Base-by-base conservation (phyloP, 2,329 filamentous ascomycete genomes). In the Cladosporium sp. region DNA sequence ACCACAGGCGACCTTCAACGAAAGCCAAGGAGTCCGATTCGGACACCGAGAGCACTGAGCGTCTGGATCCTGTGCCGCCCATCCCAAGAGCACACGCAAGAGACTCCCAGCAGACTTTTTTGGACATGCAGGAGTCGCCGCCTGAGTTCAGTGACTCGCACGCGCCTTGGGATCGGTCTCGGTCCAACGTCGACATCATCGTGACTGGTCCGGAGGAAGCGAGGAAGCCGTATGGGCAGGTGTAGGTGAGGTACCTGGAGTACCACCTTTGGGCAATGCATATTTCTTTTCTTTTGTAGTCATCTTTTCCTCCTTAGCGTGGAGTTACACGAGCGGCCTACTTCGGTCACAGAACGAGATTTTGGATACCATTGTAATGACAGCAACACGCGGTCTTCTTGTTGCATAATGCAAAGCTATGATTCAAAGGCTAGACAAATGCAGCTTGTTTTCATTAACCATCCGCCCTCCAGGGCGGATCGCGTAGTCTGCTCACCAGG, bases 281-380 rank as follows among this genome's bases (percentile, higher is more conserved):
- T 14, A 10, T 33, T 42, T 33, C 40, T 7, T 49, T 33, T 34
- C 10, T 38, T n/a, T 14, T 18, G n/a, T n/a, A 8, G 4, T 14
- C n/a, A 4, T 38, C n/a, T 38, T 14, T 38, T 38, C n/a, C 35
- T 14, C 16, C n/a, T 38, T 38, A 38, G 22, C 22, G 22, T 28
- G 22, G 22, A 28, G 22, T 28, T 28, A 28, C 22, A 28, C 22
- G 46, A 34, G 38, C 28, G 19, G 37, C 28, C 32, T 18, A 43
- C 18, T 43, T 37, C 40, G 38, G 40, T 14, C n/a, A 50, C 48
- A 43, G 48, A 9, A 50, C 48, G 32, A 43, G 22, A 16, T 28
- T 38, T 13, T 18, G 18, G 19, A 38, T 18, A 40, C 28, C 31
- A 33, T 46, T 19, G 13, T 31, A 32, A 45, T 19, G 9, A 35